phyloP scores from a whole-genome alignment of 148 eudicot genomes.

The Rhododendron williamsianum region DNA sequence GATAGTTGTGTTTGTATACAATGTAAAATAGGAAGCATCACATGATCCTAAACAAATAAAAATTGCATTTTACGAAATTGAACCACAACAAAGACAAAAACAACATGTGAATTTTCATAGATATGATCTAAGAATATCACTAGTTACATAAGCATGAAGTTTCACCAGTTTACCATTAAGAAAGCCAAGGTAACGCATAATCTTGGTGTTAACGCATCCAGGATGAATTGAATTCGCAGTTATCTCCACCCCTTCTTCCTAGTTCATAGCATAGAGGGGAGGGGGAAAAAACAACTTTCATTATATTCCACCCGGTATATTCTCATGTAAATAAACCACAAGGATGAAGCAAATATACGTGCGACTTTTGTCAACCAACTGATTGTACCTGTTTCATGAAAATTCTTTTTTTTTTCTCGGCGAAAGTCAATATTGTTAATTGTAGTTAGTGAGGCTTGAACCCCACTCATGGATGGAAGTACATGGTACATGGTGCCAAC shows the following conservation, averaged over 20 bases:
- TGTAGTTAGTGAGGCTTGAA: too few relatives aligned
- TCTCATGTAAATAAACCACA: too few relatives aligned
- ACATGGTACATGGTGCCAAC: too few relatives aligned
- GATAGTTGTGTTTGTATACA: too few relatives aligned
- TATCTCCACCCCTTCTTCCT: constrained; percentile 76
- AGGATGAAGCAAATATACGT: too few relatives aligned
- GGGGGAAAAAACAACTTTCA: too few relatives aligned
- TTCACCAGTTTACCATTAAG: constrained; percentile 37
- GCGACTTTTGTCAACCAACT: too few relatives aligned
- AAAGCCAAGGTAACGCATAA: constrained; percentile 46
- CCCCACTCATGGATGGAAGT: too few relatives aligned
- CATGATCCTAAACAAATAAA: background rate
- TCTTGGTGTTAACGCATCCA: constrained; percentile 64
- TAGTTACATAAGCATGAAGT: background rate
- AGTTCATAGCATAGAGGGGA: background rate
- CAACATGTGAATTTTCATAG: background rate
- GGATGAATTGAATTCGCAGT: constrained; percentile 28
- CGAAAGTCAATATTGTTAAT: too few relatives aligned
- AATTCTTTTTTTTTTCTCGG: too few relatives aligned
- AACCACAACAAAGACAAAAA: background rate
- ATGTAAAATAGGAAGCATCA: background rate
- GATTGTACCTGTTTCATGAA: too few relatives aligned
- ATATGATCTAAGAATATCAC: background rate
- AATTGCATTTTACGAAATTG: background rate
- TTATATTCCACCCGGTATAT: too few relatives aligned